phyloP scores from a whole-genome alignment of 192 early-diverging fungal genomes.

The Endogone sp. region DNA sequence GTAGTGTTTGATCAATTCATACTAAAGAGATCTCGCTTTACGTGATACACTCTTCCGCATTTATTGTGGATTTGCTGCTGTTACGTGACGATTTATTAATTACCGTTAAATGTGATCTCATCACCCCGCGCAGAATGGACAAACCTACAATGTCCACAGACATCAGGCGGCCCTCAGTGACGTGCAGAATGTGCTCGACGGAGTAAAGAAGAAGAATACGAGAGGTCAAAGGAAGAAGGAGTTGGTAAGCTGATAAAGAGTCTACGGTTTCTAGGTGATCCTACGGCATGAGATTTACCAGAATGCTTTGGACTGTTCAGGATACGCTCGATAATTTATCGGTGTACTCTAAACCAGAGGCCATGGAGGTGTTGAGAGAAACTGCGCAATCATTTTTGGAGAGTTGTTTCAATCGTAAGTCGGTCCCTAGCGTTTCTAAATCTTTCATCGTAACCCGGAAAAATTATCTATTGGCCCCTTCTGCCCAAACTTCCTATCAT shows the following conservation, averaged over 20 bases:
- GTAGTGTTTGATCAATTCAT: conserved; percentile 9
- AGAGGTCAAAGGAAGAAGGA: conserved; percentile 11
- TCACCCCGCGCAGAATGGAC: neutral
- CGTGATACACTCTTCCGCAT: too few relatives aligned
- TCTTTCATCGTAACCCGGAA: neutral
- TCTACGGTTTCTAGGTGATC: conserved; percentile 10
- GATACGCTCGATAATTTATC: neutral
- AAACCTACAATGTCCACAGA: neutral
- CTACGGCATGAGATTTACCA: too few relatives aligned
- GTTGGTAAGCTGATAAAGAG: conserved; percentile 23
- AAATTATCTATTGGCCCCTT: too few relatives aligned
- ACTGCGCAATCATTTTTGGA: conserved; percentile 30
- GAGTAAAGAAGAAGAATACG: neutral
- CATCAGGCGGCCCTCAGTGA: neutral
- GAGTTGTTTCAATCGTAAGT: conserved; percentile 44
- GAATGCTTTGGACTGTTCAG: neutral
- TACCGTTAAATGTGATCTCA: too few relatives aligned
- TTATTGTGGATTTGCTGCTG: too few relatives aligned
- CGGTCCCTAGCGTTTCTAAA: neutral
- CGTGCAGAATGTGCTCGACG: neutral
- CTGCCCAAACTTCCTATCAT: neutral
- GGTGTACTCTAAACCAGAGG: neutral
- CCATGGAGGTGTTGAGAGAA: conserved; percentile 11
- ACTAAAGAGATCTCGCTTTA: too few relatives aligned
- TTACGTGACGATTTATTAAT: too few relatives aligned